Conservation (phyloP, 1,139 yeast genomes). For the Geotrichum carabidarum region DNA sequence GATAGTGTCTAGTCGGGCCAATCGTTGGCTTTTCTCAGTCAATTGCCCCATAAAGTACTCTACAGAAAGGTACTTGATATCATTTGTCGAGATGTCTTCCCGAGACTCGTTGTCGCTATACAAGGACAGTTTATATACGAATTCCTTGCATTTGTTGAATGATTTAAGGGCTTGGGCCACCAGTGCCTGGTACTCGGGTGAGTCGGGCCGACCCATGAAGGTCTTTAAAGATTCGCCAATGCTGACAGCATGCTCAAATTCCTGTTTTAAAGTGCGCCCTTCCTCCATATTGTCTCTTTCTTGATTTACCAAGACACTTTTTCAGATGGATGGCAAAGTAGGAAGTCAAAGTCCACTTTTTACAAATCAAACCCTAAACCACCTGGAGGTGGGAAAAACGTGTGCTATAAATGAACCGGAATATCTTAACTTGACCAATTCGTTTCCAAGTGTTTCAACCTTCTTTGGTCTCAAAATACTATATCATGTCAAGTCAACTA, state of each 20-base stretch:
- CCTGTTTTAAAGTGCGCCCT: constrained; percentile 21
- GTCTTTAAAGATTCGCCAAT: constrained; percentile 15
- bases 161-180: constrained; percentile 22
- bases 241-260: constrained; percentile 20
- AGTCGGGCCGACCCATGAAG: constrained; percentile 14
- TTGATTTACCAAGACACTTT: too few species aligned
- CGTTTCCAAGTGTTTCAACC: neutral
- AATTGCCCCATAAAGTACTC: constrained; percentile 47
- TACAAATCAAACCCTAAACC: too few species aligned
- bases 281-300: constrained; percentile 8
- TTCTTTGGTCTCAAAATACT: neutral
- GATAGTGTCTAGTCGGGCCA: constrained; percentile 19
- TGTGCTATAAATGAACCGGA: too few species aligned
- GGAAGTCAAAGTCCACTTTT: too few species aligned
- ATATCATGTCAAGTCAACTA: constrained; percentile 3
- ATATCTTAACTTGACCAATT: neutral
- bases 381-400: too few species aligned
- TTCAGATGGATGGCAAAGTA: too few species aligned
- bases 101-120: constrained; percentile 57
- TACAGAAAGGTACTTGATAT: constrained; percentile 50
- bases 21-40: constrained; percentile 25
- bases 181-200: constrained; percentile 24
- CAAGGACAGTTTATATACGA: constrained; percentile 39
- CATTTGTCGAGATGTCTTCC: constrained; percentile 52
- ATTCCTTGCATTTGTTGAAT: constrained; percentile 24